Evolutionary conservation across 1,284 basidiomycete genomes (phyloP).

Genomic region (Moniliophthora roreri): DNA sequence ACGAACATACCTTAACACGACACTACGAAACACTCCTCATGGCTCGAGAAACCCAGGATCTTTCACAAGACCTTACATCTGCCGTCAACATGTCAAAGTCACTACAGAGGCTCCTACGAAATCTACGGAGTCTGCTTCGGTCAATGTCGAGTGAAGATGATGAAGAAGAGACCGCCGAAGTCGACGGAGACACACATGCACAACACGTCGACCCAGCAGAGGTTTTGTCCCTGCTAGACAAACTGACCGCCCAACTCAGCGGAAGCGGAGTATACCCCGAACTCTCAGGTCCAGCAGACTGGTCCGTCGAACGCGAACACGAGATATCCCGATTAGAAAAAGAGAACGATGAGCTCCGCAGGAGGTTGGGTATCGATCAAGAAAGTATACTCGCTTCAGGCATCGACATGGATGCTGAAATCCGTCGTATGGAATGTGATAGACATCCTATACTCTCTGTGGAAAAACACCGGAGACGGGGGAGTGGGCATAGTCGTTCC

Average conservation of each 20-base stretch:
- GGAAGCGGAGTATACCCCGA: constrained; percentile 21
- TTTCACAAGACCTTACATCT: constrained; percentile 58
- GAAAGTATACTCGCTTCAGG: constrained; percentile 50
- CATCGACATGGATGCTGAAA: constrained; percentile 43
- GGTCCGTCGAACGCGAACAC: constrained; percentile 81
- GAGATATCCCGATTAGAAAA: constrained; percentile 78
- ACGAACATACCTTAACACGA: constrained; percentile 84
- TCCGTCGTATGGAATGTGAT: constrained; percentile 38
- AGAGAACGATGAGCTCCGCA: constrained; percentile 80
- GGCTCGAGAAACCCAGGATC: constrained; percentile 64
- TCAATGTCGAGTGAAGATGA: constrained; percentile 66
- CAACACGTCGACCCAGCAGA: constrained; percentile 35
- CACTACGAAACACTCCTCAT: constrained; percentile 91
- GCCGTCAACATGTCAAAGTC: constrained; percentile 53
- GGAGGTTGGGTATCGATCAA: constrained; percentile 70
- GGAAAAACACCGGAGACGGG: constrained; percentile 23
- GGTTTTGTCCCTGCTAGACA: constrained; percentile 42
- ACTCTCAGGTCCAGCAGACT: constrained; percentile 50
- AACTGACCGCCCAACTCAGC: constrained; percentile 31
- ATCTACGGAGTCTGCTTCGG: constrained; percentile 72
- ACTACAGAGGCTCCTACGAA: constrained; percentile 70
- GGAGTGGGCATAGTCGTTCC: constrained; percentile 8
- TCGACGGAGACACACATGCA: constrained; percentile 34
- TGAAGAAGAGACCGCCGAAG: constrained; percentile 17
- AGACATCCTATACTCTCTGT: constrained; percentile 26